A percentile compares a stretch with the other conserved stretches of the same genome.
phyloP scores from a whole-genome alignment of 2,329 filamentous ascomycete genomes.

The Arthrobotrys pseudoclavata region DNA sequence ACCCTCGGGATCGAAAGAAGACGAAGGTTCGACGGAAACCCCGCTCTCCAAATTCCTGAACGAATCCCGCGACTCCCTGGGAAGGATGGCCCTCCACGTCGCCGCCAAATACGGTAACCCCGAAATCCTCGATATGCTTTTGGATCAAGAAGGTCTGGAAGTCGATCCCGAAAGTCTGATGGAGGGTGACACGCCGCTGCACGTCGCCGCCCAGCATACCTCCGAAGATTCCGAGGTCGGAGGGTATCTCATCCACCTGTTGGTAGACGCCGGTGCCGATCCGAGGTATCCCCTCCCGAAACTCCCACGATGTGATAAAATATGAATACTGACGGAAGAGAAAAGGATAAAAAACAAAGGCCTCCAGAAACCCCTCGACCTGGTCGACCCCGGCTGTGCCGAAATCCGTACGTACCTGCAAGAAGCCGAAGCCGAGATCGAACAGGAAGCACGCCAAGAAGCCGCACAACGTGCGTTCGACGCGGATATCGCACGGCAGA shows the following conservation, averaged over 20 bases:
- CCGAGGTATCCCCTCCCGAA: slow-evolving; percentile 67
- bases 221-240: slow-evolving; percentile 76
- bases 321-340: not conserved
- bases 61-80: slow-evolving; percentile 84
- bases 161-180: slow-evolving; percentile 81
- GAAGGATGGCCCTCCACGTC: slow-evolving; percentile 89
- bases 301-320: not conserved
- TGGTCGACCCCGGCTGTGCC: slow-evolving; percentile 79
- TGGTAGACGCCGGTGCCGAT: slow-evolving; percentile 83
- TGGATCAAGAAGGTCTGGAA: slow-evolving; percentile 86
- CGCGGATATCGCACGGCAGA: slow-evolving; percentile 27
- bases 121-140: slow-evolving; percentile 84
- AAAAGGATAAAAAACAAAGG: slow-evolving; percentile 76
- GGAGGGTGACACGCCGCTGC: slow-evolving; percentile 83
- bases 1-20: not conserved
- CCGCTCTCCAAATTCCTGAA: slow-evolving; percentile 80
- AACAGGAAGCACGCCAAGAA: not conserved
- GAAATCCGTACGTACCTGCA: slow-evolving; percentile 75
- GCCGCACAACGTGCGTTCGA: slow-evolving; percentile 66
- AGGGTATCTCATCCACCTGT: slow-evolving; percentile 78
- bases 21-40: slow-evolving; percentile 66
- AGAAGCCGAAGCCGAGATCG: slow-evolving; percentile 72
- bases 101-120: slow-evolving; percentile 88
- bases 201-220: slow-evolving; percentile 78
- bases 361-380: slow-evolving; percentile 78